phyloP scores from a whole-genome alignment of 306 rosid genomes.

The Begonia loranthoides region DNA sequence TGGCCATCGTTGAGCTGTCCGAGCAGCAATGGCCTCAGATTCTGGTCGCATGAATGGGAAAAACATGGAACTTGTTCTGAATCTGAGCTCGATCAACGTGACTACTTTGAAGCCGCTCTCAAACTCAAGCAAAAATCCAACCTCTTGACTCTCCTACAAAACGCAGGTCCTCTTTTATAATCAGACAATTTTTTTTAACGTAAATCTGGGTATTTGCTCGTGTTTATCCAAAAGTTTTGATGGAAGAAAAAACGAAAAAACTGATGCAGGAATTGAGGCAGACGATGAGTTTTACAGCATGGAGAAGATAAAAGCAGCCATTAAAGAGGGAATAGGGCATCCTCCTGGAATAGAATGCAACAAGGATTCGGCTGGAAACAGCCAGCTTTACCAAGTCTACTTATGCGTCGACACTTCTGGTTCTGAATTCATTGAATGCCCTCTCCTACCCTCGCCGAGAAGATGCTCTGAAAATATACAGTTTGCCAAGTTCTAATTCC shows the following conservation, averaged over 20 bases:
- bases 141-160: slow-evolving; percentile 37
- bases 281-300: slow-evolving; percentile 49
- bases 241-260: too few species aligned
- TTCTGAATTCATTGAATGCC: slow-evolving; percentile 40
- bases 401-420: slow-evolving; percentile 61
- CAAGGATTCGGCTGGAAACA: slow-evolving; percentile 30
- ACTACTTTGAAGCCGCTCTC: slow-evolving; percentile 60
- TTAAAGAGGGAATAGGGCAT: slow-evolving; percentile 33
- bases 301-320: slow-evolving; percentile 29
- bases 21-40: slow-evolving; percentile 66
- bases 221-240: too few species aligned
- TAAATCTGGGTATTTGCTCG: too few species aligned
- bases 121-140: slow-evolving; percentile 42
- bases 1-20: slow-evolving; percentile 94
- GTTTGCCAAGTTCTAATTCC: slow-evolving; percentile 26
- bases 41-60: slow-evolving; percentile 91
- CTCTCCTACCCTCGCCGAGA: slow-evolving; percentile 24
- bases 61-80: slow-evolving; percentile 66
- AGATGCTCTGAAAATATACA: slow-evolving; percentile 35
- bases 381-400: slow-evolving; percentile 50
- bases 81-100: slow-evolving; percentile 55
- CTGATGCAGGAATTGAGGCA: slow-evolving; percentile 44
- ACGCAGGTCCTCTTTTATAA: slow-evolving; percentile 24
- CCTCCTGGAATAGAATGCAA: slow-evolving; percentile 51
- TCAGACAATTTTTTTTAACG: too few species aligned